Evolutionary conservation across 257 asterid species (phyloP).

Genomic region (Solanum chilense): DNA sequence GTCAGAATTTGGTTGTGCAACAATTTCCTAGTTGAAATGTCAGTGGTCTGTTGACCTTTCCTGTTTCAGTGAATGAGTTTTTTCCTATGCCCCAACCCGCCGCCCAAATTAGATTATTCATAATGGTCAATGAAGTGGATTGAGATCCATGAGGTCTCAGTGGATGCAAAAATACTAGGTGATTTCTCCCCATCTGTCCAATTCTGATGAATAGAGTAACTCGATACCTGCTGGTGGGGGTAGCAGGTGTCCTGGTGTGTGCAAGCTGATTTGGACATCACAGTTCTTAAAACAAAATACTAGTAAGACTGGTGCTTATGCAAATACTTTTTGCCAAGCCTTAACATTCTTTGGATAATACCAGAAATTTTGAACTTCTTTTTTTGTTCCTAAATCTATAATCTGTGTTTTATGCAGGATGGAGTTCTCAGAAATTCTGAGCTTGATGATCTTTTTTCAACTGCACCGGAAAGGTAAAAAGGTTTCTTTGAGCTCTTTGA

Average conservation of each 20-base stretch:
- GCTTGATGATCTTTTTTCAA: slow-evolving; percentile 88
- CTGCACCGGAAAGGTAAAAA: slow-evolving; percentile 85
- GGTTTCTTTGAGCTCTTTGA: neutral
- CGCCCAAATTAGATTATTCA: neutral
- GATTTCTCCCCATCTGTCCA: neutral
- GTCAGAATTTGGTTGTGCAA: neutral
- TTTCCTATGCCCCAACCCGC: neutral
- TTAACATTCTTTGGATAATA: neutral
- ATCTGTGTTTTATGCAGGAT: slow-evolving; percentile 53
- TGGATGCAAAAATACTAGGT: neutral
- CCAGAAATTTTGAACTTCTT: neutral
- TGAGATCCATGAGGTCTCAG: neutral
- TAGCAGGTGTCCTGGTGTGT: neutral
- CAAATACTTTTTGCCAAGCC: neutral
- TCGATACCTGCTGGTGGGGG: neutral
- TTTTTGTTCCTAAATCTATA: neutral
- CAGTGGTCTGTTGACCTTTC: neutral
- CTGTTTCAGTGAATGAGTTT: neutral
- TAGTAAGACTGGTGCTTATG: neutral
- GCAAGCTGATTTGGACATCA: neutral
- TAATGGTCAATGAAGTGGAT: neutral
- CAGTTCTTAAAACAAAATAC: neutral
- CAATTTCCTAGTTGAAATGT: neutral
- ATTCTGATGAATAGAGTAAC: neutral
- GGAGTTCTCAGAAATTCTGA: slow-evolving; percentile 69